Base-by-base conservation (phyloP, 345 rosid genomes). In the Hirschfeldia incana region DNA sequence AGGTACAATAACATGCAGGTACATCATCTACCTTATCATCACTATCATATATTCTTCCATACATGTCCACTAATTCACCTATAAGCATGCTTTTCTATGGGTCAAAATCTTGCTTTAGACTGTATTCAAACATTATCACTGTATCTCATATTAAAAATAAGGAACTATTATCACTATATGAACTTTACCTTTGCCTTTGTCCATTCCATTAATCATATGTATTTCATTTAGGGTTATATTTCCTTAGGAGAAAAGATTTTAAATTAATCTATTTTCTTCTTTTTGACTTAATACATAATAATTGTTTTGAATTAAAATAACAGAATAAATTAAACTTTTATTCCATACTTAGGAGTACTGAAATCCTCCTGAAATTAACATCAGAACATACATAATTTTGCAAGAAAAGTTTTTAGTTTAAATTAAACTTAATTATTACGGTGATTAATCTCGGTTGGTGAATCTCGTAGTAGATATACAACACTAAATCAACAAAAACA, bases 1-100 rank as follows among this genome's bases (percentile, higher is more conserved):
- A 87, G 99, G 80, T 95, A 90, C 91, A 95, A 95, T 82, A 95
- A 95, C 92, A 95, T 95, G 99, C 98, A 95, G 98, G 99, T 93
- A 77, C 59, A 44, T 58, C 46, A 28, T 73, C 51, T 16, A 46
- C 53, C 26, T 59, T 21, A 46, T 17, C 62, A 77, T 73, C 46
- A 58, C 26, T 42, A 16, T 76, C 9, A 4, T 60, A 44, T 66
- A 73, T 60, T 10, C 21, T 65, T 72, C 44, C 8, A 65, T 37
- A 63, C 11, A 70, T 36, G 6, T 73, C 15, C 63, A 16, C 63
- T 55, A 30, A 59, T 15, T 44, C 55, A 44, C 28, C 17, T 36
- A 51, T 49, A 51, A 51, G 58, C 58, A 16, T 51, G 58, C 17
- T 51, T 11, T 44, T 46, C 16, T 51, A 51, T 51, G 58, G 58